phyloP scores from a whole-genome alignment of 305 asterid species.

The Euphrasia arctica region DNA sequence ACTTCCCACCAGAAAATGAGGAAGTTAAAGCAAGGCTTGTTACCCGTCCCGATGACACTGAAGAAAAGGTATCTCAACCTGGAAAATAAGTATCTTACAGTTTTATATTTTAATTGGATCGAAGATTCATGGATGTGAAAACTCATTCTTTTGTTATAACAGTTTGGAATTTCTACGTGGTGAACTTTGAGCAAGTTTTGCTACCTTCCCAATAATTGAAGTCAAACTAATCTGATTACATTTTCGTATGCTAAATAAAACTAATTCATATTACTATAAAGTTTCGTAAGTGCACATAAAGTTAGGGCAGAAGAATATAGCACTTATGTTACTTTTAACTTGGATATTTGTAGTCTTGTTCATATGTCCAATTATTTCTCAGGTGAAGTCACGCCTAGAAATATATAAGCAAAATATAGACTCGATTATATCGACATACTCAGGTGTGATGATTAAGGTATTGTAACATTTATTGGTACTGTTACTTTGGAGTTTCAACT shows the following conservation, averaged over 20 bases:
- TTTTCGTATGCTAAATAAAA: slow-evolving; percentile 1
- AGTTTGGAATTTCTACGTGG: slow-evolving; percentile 14
- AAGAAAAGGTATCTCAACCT: slow-evolving; percentile 62
- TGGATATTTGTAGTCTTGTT: slow-evolving; percentile 19
- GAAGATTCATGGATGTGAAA: slow-evolving; percentile 15
- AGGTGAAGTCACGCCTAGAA: slow-evolving; percentile 80
- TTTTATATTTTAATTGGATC: slow-evolving; percentile 12
- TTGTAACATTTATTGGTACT: slow-evolving; percentile 22
- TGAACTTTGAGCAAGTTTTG: slow-evolving; percentile 5
- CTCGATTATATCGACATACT: slow-evolving; percentile 58
- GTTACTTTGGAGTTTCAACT: slow-evolving; percentile 21
- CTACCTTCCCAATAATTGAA: slow-evolving; percentile 10
- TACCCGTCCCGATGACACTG: slow-evolving; percentile 84
- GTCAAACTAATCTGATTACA: slow-evolving; percentile 7
- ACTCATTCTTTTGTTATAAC: slow-evolving; percentile 1
- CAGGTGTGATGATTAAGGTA: slow-evolving; percentile 60
- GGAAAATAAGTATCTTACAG: slow-evolving; percentile 4
- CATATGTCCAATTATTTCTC: slow-evolving; percentile 26
- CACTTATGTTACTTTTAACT: slow-evolving; percentile 19
- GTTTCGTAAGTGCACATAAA: neutral
- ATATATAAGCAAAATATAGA: slow-evolving; percentile 79
- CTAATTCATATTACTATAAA: slow-evolving; percentile 5
- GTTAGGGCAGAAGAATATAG: slow-evolving; percentile 3
- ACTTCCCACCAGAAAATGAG: slow-evolving; percentile 77
- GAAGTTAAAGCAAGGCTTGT: slow-evolving; percentile 74